phyloP scores from a whole-genome alignment of 2,329 filamentous ascomycete genomes.

The Grosmannia penicillata region DNA sequence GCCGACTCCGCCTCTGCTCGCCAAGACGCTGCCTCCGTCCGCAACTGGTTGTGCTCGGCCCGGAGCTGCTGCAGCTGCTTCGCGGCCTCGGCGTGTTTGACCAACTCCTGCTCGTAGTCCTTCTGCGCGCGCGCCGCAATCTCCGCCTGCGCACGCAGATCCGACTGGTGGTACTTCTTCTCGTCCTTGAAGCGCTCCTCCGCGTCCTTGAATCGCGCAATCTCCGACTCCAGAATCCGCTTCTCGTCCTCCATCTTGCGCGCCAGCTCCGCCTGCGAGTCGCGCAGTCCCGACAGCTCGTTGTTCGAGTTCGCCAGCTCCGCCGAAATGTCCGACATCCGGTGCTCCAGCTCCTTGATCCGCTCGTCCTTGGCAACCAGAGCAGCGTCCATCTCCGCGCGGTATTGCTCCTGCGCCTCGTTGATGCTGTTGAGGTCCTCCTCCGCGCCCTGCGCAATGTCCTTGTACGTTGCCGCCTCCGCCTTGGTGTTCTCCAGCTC shows the following conservation, averaged over 20 bases:
- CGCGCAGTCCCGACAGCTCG: constrained; percentile 66
- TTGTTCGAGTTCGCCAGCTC: constrained; percentile 72
- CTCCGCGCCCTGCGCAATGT: constrained; percentile 74
- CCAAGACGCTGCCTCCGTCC: constrained; percentile 59
- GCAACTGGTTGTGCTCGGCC: constrained; percentile 66
- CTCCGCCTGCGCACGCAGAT: constrained; percentile 82
- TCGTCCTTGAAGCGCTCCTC: constrained; percentile 66
- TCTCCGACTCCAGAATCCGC: constrained; percentile 59
- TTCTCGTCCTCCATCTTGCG: constrained; percentile 71
- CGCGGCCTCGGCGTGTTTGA: constrained; percentile 93
- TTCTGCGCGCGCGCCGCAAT: constrained; percentile 89
- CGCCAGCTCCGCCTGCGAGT: constrained; percentile 61
- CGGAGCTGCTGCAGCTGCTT: constrained; percentile 69
- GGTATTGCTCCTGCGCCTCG: constrained; percentile 71
- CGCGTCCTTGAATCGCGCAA: constrained; percentile 69
- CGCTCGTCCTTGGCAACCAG: constrained; percentile 64
- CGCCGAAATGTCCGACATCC: constrained; percentile 66
- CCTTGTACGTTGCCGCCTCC: constrained; percentile 76
- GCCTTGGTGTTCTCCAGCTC: constrained; percentile 71
- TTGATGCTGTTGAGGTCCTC: constrained; percentile 71
- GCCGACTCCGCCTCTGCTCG: constrained; percentile 76
- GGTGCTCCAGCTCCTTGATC: constrained; percentile 69
- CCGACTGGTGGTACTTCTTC: constrained; percentile 74
- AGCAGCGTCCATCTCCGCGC: constrained; percentile 67
- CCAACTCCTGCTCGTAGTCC: constrained; percentile 85